Percentiles rank a stretch among this genome's conserved stretches.
Conservation (phyloP, 352 stramenopile species). For the Globisporangium canariense region DNA sequence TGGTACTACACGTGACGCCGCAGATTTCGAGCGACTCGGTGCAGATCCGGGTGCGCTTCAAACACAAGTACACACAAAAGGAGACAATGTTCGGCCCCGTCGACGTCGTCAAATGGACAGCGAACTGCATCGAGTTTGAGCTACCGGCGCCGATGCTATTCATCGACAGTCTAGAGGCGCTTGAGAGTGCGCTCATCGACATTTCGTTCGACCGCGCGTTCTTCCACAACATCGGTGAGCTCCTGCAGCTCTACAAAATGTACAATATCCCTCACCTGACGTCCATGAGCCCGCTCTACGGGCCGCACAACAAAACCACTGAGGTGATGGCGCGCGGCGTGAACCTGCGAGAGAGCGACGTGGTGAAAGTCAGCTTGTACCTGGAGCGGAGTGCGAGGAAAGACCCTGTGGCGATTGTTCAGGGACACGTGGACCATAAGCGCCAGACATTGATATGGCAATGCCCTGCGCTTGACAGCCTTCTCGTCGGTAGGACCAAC, state of each 20-base stretch:
- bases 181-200: slow-evolving; percentile 38
- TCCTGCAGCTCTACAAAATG: slow-evolving; percentile 45
- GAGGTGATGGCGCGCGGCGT: slow-evolving; percentile 37
- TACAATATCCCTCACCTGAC: slow-evolving; percentile 61
- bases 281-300: slow-evolving; percentile 45
- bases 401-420: slow-evolving; percentile 20
- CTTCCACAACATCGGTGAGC: slow-evolving; percentile 46
- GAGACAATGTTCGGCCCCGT: slow-evolving; percentile 36
- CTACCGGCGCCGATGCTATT: slow-evolving; percentile 36
- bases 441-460: slow-evolving; percentile 45
- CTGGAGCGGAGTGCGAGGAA: slow-evolving; percentile 17
- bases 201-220: slow-evolving; percentile 51
- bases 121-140: slow-evolving; percentile 37
- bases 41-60: slow-evolving; percentile 40
- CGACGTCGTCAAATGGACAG: slow-evolving; percentile 34
- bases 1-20: slow-evolving; percentile 39
- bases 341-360: slow-evolving; percentile 32
- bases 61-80: slow-evolving; percentile 9
- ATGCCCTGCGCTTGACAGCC: slow-evolving; percentile 36
- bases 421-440: slow-evolving; percentile 39
- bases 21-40: slow-evolving; percentile 46
- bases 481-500: not conserved
- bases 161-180: slow-evolving; percentile 25
- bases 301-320: slow-evolving; percentile 43
- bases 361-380: slow-evolving; percentile 44